A percentile compares a stretch with the other conserved stretches of the same genome.
These are phyloP conservation scores for Suhomyces yuchorum DNA, from an alignment of 1,139 yeast genomes.

Conservation along the genomic window DNA sequence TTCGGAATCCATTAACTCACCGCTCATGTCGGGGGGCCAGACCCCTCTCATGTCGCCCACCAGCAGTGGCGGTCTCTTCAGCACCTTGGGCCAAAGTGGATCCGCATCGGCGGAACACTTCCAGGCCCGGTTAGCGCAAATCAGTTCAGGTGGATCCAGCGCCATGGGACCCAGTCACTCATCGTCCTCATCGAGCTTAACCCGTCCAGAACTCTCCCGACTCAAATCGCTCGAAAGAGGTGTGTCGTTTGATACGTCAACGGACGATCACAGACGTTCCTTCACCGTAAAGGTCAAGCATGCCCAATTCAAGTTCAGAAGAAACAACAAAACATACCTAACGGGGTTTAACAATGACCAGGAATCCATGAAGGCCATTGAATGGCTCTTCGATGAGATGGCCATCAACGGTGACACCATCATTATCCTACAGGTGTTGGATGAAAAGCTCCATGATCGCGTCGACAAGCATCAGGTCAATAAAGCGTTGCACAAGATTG, in stretches of 20 bases:
- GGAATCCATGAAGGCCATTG: conserved; percentile 60
- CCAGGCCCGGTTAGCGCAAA: conserved; percentile 13
- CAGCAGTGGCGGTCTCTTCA: conserved; percentile 17
- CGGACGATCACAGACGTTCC: conserved; percentile 43
- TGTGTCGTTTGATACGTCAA: conserved; percentile 55
- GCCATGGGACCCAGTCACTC: conserved; percentile 7
- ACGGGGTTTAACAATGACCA: conserved; percentile 62
- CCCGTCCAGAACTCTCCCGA: conserved; percentile 5
- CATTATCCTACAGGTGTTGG: conserved; percentile 60
- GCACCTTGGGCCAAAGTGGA: conserved; percentile 8
- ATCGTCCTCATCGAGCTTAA: conserved; percentile 6
- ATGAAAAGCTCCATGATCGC: conserved; percentile 35
- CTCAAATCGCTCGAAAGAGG: conserved; percentile 30
- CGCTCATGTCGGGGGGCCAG: conserved; percentile 21
- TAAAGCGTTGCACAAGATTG: conserved; percentile 41
- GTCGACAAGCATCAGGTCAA: conserved; percentile 38
- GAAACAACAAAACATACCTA: conserved; percentile 63
- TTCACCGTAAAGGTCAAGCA: conserved; percentile 59
- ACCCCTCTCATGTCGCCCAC: conserved; percentile 22
- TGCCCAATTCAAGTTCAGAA: conserved; percentile 52
- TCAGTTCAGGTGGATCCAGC: conserved; percentile 2
- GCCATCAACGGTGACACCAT: conserved; percentile 66
- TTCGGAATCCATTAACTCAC: conserved; percentile 32
- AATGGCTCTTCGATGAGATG: conserved; percentile 68
- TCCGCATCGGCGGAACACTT: conserved; percentile 13